These are phyloP conservation scores for Stephanodiscus minutulus DNA, from an alignment of 108 stramenopile genomes.

Conservation along the genomic window DNA sequence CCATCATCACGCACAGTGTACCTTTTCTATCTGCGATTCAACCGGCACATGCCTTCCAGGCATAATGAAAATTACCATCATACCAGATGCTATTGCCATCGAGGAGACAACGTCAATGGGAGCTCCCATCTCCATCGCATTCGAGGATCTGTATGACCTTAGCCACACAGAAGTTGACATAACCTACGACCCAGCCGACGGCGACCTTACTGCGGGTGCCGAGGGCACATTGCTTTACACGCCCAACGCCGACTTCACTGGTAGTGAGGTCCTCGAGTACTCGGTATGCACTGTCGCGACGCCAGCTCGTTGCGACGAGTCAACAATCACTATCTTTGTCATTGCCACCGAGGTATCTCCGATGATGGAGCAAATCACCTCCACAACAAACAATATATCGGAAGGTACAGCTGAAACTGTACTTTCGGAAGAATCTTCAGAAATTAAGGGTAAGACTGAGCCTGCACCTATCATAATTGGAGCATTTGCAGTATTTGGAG, in stretches of 20 bases:
- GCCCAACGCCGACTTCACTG: conserved; percentile 14
- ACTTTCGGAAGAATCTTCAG: not conserved
- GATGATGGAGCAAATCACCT: not conserved
- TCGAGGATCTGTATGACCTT: conserved; percentile 13
- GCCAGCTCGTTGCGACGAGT: conserved; percentile 8
- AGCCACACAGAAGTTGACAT: not conserved
- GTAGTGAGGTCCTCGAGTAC: conserved; percentile 21
- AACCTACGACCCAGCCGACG: conserved; percentile 1
- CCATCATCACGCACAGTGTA: not conserved
- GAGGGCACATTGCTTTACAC: conserved; percentile 19
- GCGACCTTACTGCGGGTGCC: conserved; percentile 1
- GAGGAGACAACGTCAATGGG: not conserved
- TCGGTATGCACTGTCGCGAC: conserved; percentile 9
- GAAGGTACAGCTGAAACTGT: not conserved
- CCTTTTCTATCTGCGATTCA: conserved; percentile 10
- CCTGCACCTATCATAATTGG: not conserved
- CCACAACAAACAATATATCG: not conserved
- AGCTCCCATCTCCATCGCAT: not conserved
- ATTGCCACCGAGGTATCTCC: not conserved
- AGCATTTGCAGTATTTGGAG: conserved; percentile 1
- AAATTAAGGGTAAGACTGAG: not conserved
- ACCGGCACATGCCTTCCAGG: not conserved
- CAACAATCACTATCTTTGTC: conserved; percentile 16
- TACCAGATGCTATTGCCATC: conserved; percentile 4
- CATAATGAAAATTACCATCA: not conserved